A percentile compares a stretch with the other conserved stretches of the same genome.
These are phyloP conservation scores for Saccharomycopsis sp. DNA, from an alignment of 805 yeast species.

Conservation along the genomic window DNA sequence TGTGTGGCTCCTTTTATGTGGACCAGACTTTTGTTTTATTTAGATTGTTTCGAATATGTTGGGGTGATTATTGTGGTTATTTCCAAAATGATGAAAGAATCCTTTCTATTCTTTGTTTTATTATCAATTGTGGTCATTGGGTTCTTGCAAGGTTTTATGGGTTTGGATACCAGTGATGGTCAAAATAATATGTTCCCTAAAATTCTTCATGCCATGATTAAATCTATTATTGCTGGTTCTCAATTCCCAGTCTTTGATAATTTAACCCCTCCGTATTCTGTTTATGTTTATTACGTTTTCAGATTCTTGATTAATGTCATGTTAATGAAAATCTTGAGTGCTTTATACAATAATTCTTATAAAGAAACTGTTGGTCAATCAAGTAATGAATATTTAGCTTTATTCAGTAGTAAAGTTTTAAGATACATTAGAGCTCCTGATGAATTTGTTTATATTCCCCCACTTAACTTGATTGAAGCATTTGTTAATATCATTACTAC, in stretches of 20 bases:
- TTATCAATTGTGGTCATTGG: constrained; percentile 64
- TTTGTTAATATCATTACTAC: constrained; percentile 32
- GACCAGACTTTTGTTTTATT: constrained; percentile 50
- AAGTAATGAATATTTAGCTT: constrained; percentile 74
- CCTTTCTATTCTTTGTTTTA: constrained; percentile 67
- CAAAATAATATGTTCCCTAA: constrained; percentile 57
- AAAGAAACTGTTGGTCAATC: constrained; percentile 73
- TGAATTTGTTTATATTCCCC: constrained; percentile 74
- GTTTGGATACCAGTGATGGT: constrained; percentile 83
- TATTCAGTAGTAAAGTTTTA: constrained; percentile 74
- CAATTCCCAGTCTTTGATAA: constrained; percentile 52
- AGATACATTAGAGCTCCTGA: constrained; percentile 86
- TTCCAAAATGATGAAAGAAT: constrained; percentile 80
- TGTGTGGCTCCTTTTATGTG: constrained; percentile 65
- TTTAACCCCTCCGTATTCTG: constrained; percentile 81
- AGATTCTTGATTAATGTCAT: constrained; percentile 67
- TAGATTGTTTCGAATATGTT: constrained; percentile 55
- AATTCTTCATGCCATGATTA: constrained; percentile 52
- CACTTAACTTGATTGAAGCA: constrained; percentile 66
- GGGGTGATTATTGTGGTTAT: constrained; percentile 23
- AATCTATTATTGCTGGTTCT: constrained; percentile 60
- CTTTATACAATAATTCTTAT: constrained; percentile 78
- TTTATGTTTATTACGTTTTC: constrained; percentile 64
- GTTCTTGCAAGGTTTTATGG: constrained; percentile 77
- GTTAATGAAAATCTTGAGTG: constrained; percentile 74